Base-by-base conservation (phyloP, 1,139 yeast species). In the Candida tunisiensis region DNA sequence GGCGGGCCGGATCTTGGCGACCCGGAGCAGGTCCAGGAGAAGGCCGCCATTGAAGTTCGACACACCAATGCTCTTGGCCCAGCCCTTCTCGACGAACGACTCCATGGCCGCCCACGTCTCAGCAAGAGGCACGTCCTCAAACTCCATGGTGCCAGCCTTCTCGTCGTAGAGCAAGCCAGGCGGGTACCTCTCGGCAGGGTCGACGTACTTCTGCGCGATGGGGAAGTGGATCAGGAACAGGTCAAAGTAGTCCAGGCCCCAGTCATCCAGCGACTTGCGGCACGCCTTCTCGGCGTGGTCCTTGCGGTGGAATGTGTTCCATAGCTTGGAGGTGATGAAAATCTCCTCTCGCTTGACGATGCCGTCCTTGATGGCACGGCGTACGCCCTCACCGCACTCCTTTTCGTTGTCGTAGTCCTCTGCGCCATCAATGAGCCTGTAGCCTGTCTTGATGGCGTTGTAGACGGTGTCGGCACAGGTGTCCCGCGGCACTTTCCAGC, bases 41-140 rank as follows among this genome's bases (percentile, higher is more conserved):
- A 72, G 50, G 2, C 57, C 64, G 0, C 57, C 50, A 15, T 82
- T 82, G 42, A 65, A 74, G 42, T 74, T 74, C 1, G 80, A 72
- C 12, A 75, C 82, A 10, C 85, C 85, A 28, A 74, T 67, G 23
- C 39, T 33, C 32, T 63, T 45, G 32, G 68, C 53, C 27, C 49
- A 60, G n/a, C 85, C 85, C 26, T 57, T 59, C 24, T 60, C 60
- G 28, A 61, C 71, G 49, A 71, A 56, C 35, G 60, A 57, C 55
- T 80, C 93, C 55, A 52, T 36, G 7, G 85, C 93, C 37, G 60
- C 66, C 78, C 88, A 82, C 27, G 94, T 82, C 39, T 72, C 83
- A 31, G 68, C 46, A 35, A 79, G 47, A 34, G 93, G 80, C 40
- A 65, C 58, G 33, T 70, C 62, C 41, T 52, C 59, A 40, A 58